Evolutionary conservation across 192 early-diverging fungal genomes (phyloP), one percentile per base, ranked within the genome.

Genomic region (Entomortierella beljakovae): DNA sequence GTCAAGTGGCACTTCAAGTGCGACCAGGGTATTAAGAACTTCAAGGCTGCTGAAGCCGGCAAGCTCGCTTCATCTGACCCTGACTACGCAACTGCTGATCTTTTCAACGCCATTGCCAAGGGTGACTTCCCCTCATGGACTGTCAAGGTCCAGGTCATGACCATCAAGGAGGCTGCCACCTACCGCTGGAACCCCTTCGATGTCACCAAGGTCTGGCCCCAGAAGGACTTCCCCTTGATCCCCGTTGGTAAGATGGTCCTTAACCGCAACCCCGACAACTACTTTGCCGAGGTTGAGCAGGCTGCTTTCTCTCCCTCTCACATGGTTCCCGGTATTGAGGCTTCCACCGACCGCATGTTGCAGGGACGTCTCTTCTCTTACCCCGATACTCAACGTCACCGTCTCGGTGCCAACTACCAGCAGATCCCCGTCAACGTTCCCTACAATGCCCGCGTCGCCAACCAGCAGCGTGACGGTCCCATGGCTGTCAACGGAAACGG

Each of bases 211-310:
- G 76, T 89, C 48, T 82, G 85, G 75, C 84, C 90, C 65, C 86
- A 93, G 70, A 87, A 89, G 77, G 81, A 89, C 20, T 86, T 82
- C 67, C 89, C 89, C 25, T 69, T 93, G 42, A 84, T 86, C 32
- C 83, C 88, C 66, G 84, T 92, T 52, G 92, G 92, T n/a, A 88
- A 87, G 53, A 82, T 93, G 73, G 86, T 88, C 42, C 80, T 93
- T 23, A 82, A 93, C 86, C 83, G 86, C 72, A 91, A 90, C 80
- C 88, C 89, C 50, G 88, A 89, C 61, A 90, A 93, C 80, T 92
- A 91, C 87, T 92, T 92, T 86, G 86, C 89, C 62, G 88, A 93
- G 81, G 86, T 76, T 61, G 92, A 93, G 84, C 92, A 93, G 68
- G 88, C 84, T 0, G 90, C 90, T 15, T 91, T 93, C 70, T 84